Conservation (phyloP, 345 rosid genomes). For the Pistacia integerrima region DNA sequence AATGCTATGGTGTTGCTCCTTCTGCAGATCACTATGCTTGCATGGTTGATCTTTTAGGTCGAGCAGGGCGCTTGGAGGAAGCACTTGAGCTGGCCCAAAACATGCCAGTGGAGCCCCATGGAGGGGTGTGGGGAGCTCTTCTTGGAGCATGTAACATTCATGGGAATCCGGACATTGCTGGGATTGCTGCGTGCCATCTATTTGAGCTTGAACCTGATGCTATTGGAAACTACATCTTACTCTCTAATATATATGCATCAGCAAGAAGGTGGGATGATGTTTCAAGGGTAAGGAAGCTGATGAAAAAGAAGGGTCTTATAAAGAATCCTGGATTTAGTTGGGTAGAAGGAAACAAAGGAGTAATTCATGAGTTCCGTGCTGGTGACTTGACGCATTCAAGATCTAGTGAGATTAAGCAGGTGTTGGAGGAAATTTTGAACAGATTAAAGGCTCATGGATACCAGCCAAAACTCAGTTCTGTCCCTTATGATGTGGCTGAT, state of each 20-base stretch:
- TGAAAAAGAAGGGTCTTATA: constrained; percentile 57
- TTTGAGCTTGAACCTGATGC: constrained; percentile 68
- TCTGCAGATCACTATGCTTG: constrained; percentile 70
- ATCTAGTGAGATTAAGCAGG: constrained; percentile 48
- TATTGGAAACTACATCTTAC: constrained; percentile 74
- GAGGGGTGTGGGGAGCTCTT: constrained; percentile 87
- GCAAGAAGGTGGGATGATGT: constrained; percentile 64
- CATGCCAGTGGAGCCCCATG: constrained; percentile 64
- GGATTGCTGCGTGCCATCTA: constrained; percentile 65
- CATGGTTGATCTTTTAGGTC: constrained; percentile 82
- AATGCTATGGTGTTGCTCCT: constrained; percentile 42
- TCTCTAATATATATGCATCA: constrained; percentile 60
- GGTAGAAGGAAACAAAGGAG: constrained; percentile 60
- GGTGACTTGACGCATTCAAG: constrained; percentile 63
- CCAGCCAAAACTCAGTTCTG: constrained; percentile 53
- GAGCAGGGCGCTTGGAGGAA: constrained; percentile 67
- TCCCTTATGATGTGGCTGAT: constrained; percentile 46
- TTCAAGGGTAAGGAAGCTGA: constrained; percentile 44
- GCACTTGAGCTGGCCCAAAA: constrained; percentile 59
- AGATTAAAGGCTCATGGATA: constrained; percentile 51
- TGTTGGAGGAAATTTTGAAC: constrained; percentile 49
- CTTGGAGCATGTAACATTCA: constrained; percentile 82
- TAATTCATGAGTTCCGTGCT: constrained; percentile 62
- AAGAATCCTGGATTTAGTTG: constrained; percentile 84
- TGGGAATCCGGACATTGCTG: constrained; percentile 60